Conservation (phyloP, 73 alveolate species). For the Tetrahymena malaccensis region DNA sequence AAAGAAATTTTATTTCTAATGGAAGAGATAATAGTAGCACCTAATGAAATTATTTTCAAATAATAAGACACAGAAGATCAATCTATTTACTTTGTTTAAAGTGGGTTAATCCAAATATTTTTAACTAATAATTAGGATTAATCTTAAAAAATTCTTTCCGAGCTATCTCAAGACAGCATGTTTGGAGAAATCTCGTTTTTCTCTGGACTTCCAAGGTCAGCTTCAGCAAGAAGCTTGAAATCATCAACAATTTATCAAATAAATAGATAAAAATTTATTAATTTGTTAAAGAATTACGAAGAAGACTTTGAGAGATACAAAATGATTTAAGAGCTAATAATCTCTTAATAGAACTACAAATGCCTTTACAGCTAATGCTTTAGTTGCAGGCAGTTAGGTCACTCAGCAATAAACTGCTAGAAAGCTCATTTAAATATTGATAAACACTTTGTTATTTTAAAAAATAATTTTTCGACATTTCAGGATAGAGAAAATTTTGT, state of each 20-base stretch:
- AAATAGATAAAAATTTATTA: background rate
- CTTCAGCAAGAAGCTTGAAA: constrained; percentile 1
- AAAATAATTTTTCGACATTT: background rate
- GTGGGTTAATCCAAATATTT: background rate
- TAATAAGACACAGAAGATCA: background rate
- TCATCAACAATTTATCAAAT: background rate
- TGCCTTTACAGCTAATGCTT: background rate
- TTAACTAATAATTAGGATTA: background rate
- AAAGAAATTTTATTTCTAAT: background rate
- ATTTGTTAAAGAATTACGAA: background rate
- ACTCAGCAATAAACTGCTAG: background rate
- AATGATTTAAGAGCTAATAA: background rate
- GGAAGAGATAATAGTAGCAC: background rate
- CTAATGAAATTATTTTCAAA: background rate
- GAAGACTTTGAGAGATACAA: background rate
- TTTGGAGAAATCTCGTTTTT: constrained; percentile 22
- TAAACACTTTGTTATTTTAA: background rate
- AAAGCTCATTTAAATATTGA: background rate
- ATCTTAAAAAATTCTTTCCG: background rate
- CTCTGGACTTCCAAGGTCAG: constrained; percentile 24
- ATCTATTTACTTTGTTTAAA: background rate
- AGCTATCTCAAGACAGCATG: background rate
- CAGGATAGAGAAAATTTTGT: background rate
- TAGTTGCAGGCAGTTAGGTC: background rate
- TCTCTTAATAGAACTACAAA: background rate